Conservation (phyloP, 2,329 filamentous ascomycete genomes). For the Fusarium sp. region DNA sequence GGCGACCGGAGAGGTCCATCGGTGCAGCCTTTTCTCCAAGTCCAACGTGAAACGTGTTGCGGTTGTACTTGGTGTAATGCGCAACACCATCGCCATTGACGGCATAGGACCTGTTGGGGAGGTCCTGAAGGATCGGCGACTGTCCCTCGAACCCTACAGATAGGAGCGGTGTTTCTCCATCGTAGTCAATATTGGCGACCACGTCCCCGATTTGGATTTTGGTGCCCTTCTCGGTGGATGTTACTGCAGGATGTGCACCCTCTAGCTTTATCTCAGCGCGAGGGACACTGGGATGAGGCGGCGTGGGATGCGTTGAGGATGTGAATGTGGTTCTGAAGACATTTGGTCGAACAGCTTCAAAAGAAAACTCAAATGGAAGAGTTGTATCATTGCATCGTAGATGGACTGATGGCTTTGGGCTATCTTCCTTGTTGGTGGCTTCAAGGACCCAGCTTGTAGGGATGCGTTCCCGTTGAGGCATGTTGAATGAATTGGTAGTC, state of each 20-base stretch:
- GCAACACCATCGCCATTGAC: constrained; percentile 73
- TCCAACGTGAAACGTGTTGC: constrained; percentile 76
- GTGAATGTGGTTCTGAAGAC: constrained; percentile 79
- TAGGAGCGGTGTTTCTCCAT: constrained; percentile 67
- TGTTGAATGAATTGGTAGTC: constrained; percentile 7
- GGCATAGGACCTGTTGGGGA: constrained; percentile 76
- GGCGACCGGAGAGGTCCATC: constrained; percentile 78
- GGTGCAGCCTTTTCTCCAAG: constrained; percentile 81
- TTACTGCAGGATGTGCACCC: constrained; percentile 50
- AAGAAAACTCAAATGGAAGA: constrained; percentile 69
- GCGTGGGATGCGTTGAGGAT: constrained; percentile 72
- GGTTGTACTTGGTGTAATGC: constrained; percentile 75
- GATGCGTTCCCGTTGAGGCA: constrained; percentile 52
- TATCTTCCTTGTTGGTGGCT: constrained; percentile 52
- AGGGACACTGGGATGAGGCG: constrained; percentile 74
- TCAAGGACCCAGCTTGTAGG: constrained; percentile 47
- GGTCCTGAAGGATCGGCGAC: constrained; percentile 72
- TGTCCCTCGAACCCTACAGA: constrained; percentile 65
- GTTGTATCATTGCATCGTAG: constrained; percentile 45
- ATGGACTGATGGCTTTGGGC: constrained; percentile 33
- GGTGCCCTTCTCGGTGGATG: constrained; percentile 54
- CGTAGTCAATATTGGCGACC: constrained; percentile 72
- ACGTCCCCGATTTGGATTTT: constrained; percentile 64
- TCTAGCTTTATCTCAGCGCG: constrained; percentile 57
- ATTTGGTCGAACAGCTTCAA: constrained; percentile 73